These are phyloP conservation scores for Ogataea pilisensis DNA, from an alignment of 805 yeast species.

Conservation along the genomic window DNA sequence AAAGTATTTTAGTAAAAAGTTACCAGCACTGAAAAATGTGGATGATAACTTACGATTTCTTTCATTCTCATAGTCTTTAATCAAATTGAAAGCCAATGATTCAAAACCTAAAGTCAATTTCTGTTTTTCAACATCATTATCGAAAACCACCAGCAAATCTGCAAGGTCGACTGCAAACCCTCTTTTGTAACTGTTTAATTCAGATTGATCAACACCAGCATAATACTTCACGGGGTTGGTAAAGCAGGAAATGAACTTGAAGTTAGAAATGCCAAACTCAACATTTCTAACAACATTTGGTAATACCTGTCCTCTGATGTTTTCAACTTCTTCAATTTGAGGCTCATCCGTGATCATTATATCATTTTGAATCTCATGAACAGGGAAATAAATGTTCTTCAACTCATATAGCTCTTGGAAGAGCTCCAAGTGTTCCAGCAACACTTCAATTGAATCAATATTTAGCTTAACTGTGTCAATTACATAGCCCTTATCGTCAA, in stretches of 20 bases:
- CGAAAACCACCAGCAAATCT: slow-evolving; percentile 3
- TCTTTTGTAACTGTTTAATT: slow-evolving; percentile 25
- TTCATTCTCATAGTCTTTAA: slow-evolving; percentile 21
- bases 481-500: slow-evolving; percentile 4
- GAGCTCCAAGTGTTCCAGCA: slow-evolving; percentile 8
- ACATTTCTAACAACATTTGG: slow-evolving; percentile 5
- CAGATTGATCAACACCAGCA: slow-evolving; percentile 26
- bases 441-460: slow-evolving; percentile 11
- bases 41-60: slow-evolving; percentile 4
- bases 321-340: neutral
- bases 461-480: slow-evolving; percentile 6
- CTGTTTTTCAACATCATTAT: slow-evolving; percentile 2
- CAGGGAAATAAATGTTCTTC: neutral
- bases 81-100: slow-evolving; percentile 9
- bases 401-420: slow-evolving; percentile 14
- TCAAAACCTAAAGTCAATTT: slow-evolving; percentile 10
- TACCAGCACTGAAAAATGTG: slow-evolving; percentile 11
- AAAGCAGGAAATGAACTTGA: slow-evolving; percentile 26
- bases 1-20: slow-evolving; percentile 14
- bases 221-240: slow-evolving; percentile 28
- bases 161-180: slow-evolving; percentile 19
- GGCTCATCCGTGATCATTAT: neutral
- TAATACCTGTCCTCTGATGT: neutral
- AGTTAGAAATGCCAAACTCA: slow-evolving; percentile 8
- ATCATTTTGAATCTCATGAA: neutral